Evolutionary conservation across 805 yeast genomes (phyloP), one percentile per base, ranked within the genome.

Genomic region (Lipomyces sp.): DNA sequence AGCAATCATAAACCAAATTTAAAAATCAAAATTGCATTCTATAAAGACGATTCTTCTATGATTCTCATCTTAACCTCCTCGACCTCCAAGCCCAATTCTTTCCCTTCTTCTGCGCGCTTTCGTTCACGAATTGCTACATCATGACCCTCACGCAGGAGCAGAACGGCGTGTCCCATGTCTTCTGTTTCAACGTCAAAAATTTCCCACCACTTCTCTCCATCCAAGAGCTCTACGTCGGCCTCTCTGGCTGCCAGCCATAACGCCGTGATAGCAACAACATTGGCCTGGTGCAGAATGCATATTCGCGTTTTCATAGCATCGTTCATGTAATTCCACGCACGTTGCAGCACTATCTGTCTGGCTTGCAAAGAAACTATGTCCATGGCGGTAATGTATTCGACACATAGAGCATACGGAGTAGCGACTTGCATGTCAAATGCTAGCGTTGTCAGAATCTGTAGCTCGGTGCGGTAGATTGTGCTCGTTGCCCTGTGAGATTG

Each of bases 61-160:
- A 26, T 10, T 26, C 29, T 26, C 29, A 7, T 26, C 10, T 7
- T 26, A 10, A 26, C 29, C 29, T 26, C 29, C 10, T 26, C 29
- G 6, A 26, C 29, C 10, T 6, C 10, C 10, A 26, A 10, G 6
- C 29, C 29, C 10, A 26, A 10, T 7, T 7, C 10, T 10, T 7
- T 26, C 10, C 53, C 49, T 6, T 41, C 28, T n/a, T 13, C 32
- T 7, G 35, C n/a, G 16, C 56, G 39, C 4, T 47, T 31, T 31
- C 49, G 52, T 26, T 52, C 56, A 1, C n/a, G 19, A 8, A 31
- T 34, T 7, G 48, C 54, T 51, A 47, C 59, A 60, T 14, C 62
- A 52, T 42, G 64, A 56, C 4, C 66, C 24, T 38, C 61, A 44
- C 31, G 68, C 47, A 10, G 62, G 43, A 42, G 61, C 41, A 55